Evolutionary conservation across 2,329 filamentous ascomycete genomes (phyloP), one percentile per base, ranked within the genome.

Genomic region (Colletotrichum liriopes): DNA sequence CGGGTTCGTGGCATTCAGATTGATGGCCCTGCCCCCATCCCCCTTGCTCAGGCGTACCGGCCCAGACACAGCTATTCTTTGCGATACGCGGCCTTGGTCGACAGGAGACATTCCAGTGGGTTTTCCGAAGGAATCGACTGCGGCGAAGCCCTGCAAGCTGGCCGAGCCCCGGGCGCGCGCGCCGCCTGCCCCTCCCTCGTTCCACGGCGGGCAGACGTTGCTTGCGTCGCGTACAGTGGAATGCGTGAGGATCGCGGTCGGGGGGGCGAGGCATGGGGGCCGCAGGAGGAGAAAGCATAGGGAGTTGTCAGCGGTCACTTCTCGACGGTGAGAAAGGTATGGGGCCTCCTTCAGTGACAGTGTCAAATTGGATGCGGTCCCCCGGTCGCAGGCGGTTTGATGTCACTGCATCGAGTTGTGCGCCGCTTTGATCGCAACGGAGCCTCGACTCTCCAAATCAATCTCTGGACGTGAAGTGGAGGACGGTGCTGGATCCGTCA

Each of bases 201-300:
- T 72, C 65, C 70, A 69, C 59, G 59, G 59, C 65, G 65, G 43
- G 23, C 59, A 69, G 59, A 65, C 47, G 29, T 52, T 60, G 65
- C 62, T 62, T 62, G 65, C 54, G 60, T 69, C 69, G 65, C 69
- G 69, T 65, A 67, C 58, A 69, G 59, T 69, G 69, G 69, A 72
- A 72, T 72, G 69, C 39, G 51, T 49, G 43, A 59, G 59, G 51
- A 54, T 54, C 64, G 68, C 35, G 68, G 68, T 43, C 64, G 51
- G 64, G 58, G 39, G 67, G 39, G 67, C 51, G 67, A 56, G 45
- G 43, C 20, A 32, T 20, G 35, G 49, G 39, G 45, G 45, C 20
- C 20, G 18, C 18, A 37, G 18, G 14, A 39, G 58, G 26, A 9
- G n/a, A n/a, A 26, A 41, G 20, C 7, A 18, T 12, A 54, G 20